Evolutionary conservation across 2,329 filamentous ascomycete genomes (phyloP), one percentile per base, ranked within the genome.

Genomic region (Microcyclosporella mali): DNA sequence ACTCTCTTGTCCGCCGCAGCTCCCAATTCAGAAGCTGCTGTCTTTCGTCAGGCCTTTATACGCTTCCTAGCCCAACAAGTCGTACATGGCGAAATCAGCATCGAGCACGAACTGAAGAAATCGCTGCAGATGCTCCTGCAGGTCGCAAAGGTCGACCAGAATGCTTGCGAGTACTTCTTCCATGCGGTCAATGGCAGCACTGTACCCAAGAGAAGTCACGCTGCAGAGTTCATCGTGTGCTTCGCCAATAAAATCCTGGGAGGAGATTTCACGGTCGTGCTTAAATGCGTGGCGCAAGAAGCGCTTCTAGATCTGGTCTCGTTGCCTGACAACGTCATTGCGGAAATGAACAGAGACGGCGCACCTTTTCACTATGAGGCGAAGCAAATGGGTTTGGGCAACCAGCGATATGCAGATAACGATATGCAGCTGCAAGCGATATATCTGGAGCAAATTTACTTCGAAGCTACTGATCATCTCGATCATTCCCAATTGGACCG

Each of bases 381-480:
- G 21, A 25, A 25, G 21, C 21, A 25, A n/a, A n/a, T n/a, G n/a
- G 21, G 21, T 6, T 9, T 25, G 9, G 39, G 38, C 16, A 50
- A 52, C 25, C 53, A 53, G 38, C 32, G 33, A n/a, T 52, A 47
- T 34, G 49, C 50, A n/a, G 50, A 59, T 31, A 40, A 52, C 14
- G 33, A 39, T 17, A 42, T 59, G 6, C 40, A 53, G 17, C 43
- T 56, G 9, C 42, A 46, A 12, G 45, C 52, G 2, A 21, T 44
- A 6, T 40, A 44, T 9, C 30, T 56, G 18, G 40, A 50, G 14
- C 12, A 18, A 21, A n/a, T n/a, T n/a, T n/a, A n/a, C n/a, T n/a
- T n/a, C n/a, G 15, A 16, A 10, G 19, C 19, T 34, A 17, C 18
- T 15, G 38, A 25, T 10, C 17, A 31, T 18, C 17, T 21, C 12